Evolutionary conservation across 2,329 filamentous ascomycete species (phyloP).

Genomic region (Colletotrichum cereale): DNA sequence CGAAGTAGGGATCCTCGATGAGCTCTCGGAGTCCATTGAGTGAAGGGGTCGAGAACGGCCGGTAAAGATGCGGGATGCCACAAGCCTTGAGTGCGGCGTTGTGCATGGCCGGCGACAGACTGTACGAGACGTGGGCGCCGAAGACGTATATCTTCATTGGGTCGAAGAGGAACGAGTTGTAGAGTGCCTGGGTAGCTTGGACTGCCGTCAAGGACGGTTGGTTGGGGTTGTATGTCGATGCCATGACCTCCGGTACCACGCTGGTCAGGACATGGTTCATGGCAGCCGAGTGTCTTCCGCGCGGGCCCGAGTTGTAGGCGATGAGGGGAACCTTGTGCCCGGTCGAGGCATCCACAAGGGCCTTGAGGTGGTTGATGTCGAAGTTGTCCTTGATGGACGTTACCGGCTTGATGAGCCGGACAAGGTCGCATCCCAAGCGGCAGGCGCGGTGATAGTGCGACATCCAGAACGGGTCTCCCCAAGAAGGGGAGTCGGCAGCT

Average conservation of each 20-base stretch:
- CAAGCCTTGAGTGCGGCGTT: slow-evolving; percentile 75
- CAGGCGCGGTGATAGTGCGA: slow-evolving; percentile 70
- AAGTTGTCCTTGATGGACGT: slow-evolving; percentile 72
- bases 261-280: slow-evolving; percentile 75
- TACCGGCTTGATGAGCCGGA: slow-evolving; percentile 71
- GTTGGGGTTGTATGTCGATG: slow-evolving; percentile 42
- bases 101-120: slow-evolving; percentile 83
- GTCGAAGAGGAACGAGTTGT: slow-evolving; percentile 75
- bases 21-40: slow-evolving; percentile 74
- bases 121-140: slow-evolving; percentile 79
- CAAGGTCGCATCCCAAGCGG: slow-evolving; percentile 70
- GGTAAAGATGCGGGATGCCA: slow-evolving; percentile 77
- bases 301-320: slow-evolving; percentile 73
- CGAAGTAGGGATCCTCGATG: slow-evolving; percentile 75
- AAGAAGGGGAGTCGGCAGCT: slow-evolving; percentile 58
- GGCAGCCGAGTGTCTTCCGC: slow-evolving; percentile 74
- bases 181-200: slow-evolving; percentile 75
- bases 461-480: slow-evolving; percentile 68
- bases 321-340: slow-evolving; percentile 66
- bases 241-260: slow-evolving; percentile 62
- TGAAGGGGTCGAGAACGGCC: slow-evolving; percentile 72
- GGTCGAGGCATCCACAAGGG: slow-evolving; percentile 58
- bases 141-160: slow-evolving; percentile 80
- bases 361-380: slow-evolving; percentile 67
- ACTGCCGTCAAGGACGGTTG: slow-evolving; percentile 64